phyloP scores from a whole-genome alignment of 768 basidiomycete genomes.

The Pulveroboletus ravenelii region DNA sequence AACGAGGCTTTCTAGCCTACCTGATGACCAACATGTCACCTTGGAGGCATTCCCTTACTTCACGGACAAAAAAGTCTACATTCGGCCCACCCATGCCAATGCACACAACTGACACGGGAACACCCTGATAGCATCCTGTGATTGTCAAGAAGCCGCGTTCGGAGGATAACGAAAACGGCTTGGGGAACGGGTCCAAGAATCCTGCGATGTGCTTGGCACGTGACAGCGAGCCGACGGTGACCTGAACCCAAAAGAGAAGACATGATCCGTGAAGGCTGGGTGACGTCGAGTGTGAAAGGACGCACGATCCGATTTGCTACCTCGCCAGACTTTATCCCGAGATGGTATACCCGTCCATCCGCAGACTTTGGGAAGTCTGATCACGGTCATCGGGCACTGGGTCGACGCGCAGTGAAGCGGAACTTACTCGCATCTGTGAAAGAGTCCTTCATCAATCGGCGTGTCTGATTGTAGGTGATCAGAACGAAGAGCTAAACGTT shows the following conservation, averaged over 20 bases:
- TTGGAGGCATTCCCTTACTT: conserved; percentile 66
- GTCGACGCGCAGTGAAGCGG: not conserved
- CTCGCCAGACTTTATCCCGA: conserved; percentile 70
- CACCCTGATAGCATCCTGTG: conserved; percentile 58
- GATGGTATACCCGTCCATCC: conserved; percentile 74
- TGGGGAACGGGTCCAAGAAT: conserved; percentile 54
- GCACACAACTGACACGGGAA: conserved; percentile 67
- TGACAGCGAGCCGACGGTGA: conserved; percentile 71
- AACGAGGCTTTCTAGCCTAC: conserved; percentile 26
- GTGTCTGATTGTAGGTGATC: conserved; percentile 1
- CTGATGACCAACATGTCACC: conserved; percentile 56
- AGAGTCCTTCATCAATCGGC: conserved; percentile 52
- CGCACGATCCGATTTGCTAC: conserved; percentile 77
- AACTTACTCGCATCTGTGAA: conserved; percentile 65
- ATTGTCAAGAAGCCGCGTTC: conserved; percentile 75
- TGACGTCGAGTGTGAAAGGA: not conserved
- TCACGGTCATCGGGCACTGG: not conserved
- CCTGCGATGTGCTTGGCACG: conserved; percentile 58
- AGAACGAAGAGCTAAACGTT: not conserved
- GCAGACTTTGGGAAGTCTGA: conserved; percentile 73
- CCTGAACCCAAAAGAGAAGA: conserved; percentile 32
- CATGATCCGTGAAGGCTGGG: not conserved
- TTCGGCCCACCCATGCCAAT: conserved; percentile 84
- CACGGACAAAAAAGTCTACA: conserved; percentile 82
- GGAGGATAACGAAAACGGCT: conserved; percentile 58